These are phyloP conservation scores for Rhizoclosmatium globosum DNA, from an alignment of 192 early-diverging fungal genomes.

Conservation along the genomic window DNA sequence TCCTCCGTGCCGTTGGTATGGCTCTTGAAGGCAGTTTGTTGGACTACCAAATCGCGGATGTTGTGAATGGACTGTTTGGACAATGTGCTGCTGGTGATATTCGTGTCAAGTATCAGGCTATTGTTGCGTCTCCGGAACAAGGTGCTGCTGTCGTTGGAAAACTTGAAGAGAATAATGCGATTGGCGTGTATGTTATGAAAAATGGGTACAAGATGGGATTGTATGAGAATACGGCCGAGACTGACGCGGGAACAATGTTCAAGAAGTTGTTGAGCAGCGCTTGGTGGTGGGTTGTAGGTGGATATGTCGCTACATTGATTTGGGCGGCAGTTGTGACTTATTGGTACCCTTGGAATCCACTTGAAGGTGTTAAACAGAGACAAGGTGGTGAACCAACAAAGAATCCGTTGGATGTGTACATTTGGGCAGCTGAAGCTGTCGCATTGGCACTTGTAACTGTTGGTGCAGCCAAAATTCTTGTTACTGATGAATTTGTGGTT, in stretches of 20 bases:
- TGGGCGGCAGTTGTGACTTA: constrained; percentile 26
- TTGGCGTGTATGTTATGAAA: constrained; percentile 25
- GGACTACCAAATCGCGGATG: constrained; percentile 43
- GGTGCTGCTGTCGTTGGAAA: constrained; percentile 38
- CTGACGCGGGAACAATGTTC: constrained; percentile 5
- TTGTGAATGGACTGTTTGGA: constrained; percentile 30
- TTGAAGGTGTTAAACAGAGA: neutral
- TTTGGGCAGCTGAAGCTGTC: constrained; percentile 20
- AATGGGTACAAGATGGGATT: constrained; percentile 25
- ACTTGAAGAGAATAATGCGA: neutral
- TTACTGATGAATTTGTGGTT: neutral
- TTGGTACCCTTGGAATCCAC: constrained; percentile 27
- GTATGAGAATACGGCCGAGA: constrained; percentile 11
- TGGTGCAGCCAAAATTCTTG: neutral
- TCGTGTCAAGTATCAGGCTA: constrained; percentile 32
- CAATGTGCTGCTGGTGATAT: constrained; percentile 36
- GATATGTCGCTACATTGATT: neutral
- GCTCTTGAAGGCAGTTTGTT: constrained; percentile 36
- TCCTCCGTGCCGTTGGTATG: constrained; percentile 32
- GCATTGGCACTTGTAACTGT: neutral
- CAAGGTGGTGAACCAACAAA: neutral
- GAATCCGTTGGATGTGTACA: constrained; percentile 7
- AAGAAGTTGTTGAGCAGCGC: constrained; percentile 13
- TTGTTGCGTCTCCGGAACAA: neutral
- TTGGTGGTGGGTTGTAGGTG: constrained; percentile 23